Evolutionary conservation across 2,329 filamentous ascomycete genomes (phyloP), one percentile per base, ranked within the genome.

Genomic region (Colletotrichum sojae): DNA sequence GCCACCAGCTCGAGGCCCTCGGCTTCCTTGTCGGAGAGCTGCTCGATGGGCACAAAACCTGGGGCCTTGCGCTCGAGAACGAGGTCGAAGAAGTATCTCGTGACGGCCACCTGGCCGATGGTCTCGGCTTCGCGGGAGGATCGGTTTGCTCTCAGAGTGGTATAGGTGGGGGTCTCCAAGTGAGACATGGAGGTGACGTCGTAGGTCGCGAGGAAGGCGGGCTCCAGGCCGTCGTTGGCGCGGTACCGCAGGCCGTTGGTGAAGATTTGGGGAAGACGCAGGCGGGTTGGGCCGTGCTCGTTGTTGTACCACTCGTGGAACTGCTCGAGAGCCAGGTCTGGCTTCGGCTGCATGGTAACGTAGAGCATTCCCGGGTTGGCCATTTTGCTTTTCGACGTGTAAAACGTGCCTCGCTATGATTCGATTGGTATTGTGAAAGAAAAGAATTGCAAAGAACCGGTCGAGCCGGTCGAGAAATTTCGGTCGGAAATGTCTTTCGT

Each of bases 231-330:
- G 77, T 95, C 92, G 16, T 83, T 87, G 9, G 92, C 91, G 27
- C 85, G 87, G 81, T 94, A 97, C 51, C 94, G 91, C 74, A 96
- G 91, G 67, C 94, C 94, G 78, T 94, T 96, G 73, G 82, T 78
- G 77, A 90, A 89, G 77, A 95, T 90, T 74, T 92, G 90, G 4
- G 92, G 89, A 15, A 97, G 83, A 56, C 93, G 91, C 6, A 97
- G 87, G 55, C 94, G 91, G 16, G 90, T 89, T 18, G 94, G 94
- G 62, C 94, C 94, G 82, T 97, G 94, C 83, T 97, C 94, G 80
- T 94, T 96, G 83, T 97, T 95, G 84, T 97, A 97, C 93, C 93
- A 95, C 78, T 97, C 93, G 80, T 97, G 92, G 81, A 97, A 97
- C 75, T 93, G 89, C 71, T 88, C 84, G 55, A 86, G 80, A 63